phyloP scores from a whole-genome alignment of 345 rosid species.

The Trapa incisa region DNA sequence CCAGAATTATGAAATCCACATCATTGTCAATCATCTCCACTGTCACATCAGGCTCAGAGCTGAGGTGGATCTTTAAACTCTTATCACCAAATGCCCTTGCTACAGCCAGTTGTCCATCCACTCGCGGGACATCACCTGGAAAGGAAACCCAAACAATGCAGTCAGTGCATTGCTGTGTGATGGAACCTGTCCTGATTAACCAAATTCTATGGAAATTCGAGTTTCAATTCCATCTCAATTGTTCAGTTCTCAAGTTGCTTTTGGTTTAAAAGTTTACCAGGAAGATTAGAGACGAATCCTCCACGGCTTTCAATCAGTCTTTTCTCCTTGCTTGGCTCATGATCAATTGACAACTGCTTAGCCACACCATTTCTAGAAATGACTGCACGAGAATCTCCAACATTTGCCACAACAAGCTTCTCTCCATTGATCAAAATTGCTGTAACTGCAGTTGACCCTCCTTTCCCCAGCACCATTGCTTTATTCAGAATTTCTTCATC shows the following conservation, averaged over 20 bases:
- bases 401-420: constrained; percentile 68
- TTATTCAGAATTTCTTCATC: constrained; percentile 54
- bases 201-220: too few relatives aligned
- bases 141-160: constrained; percentile 11
- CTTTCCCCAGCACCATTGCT: constrained; percentile 49
- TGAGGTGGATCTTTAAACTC: constrained; percentile 75
- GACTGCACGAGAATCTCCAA: constrained; percentile 91
- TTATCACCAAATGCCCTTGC: constrained; percentile 89
- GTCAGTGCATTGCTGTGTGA: background rate
- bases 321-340: constrained; percentile 70
- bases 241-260: background rate
- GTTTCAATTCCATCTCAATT: background rate
- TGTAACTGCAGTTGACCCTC: constrained; percentile 89
- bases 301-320: constrained; percentile 54
- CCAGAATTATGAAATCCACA: constrained; percentile 47
- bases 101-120: constrained; percentile 83
- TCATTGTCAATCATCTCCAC: constrained; percentile 27
- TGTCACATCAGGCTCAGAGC: constrained; percentile 67
- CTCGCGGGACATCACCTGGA: constrained; percentile 83
- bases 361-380: constrained; percentile 50
- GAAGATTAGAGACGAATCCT: constrained; percentile 77
- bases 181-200: too few relatives aligned
- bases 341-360: constrained; percentile 63
- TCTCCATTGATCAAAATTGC: constrained; percentile 66
- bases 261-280: constrained; percentile 26